Conservation (phyloP, 1,284 basidiomycete species). For the Pseudomicrostroma phylloplanum region DNA sequence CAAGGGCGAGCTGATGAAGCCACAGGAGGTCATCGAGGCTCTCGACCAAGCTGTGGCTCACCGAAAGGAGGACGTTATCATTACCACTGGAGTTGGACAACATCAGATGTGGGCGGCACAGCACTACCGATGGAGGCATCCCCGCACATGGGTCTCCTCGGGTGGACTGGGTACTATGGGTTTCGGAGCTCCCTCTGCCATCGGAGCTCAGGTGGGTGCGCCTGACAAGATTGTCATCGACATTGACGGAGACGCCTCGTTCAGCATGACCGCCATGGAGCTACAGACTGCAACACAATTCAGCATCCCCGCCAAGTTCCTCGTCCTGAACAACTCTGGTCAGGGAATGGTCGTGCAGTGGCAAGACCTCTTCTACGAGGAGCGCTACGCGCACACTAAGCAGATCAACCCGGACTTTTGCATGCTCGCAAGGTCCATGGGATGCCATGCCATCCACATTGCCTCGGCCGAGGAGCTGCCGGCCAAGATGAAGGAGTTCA, state of each 20-base stretch:
- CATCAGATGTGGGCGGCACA: slow-evolving; percentile 99
- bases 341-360: slow-evolving; percentile 94
- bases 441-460: slow-evolving; percentile 80
- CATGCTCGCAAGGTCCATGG: slow-evolving; percentile 79
- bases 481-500: slow-evolving; percentile 94
- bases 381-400: slow-evolving; percentile 83
- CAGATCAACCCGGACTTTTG: slow-evolving; percentile 95
- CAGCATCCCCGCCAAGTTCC: slow-evolving; percentile 82
- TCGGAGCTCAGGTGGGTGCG: slow-evolving; percentile 92
- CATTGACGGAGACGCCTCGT: slow-evolving; percentile 94
- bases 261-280: slow-evolving; percentile 98
- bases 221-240: slow-evolving; percentile 91
- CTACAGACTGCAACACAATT: slow-evolving; percentile 85
- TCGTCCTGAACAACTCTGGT: slow-evolving; percentile 52
- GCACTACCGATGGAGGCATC: slow-evolving; percentile 81
- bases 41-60: slow-evolving; percentile 63
- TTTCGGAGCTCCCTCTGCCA: slow-evolving; percentile 85
- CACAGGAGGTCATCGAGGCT: slow-evolving; percentile 92
- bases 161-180: slow-evolving; percentile 94
- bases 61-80: slow-evolving; percentile 77
- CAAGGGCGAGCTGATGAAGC: slow-evolving; percentile 71
- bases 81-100: slow-evolving; percentile 93
- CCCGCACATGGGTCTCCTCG: slow-evolving; percentile 85
- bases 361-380: slow-evolving; percentile 95
- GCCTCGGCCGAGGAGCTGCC: slow-evolving; percentile 69